These are phyloP conservation scores for Clitopilus hobsonii DNA, from an alignment of 768 basidiomycete species.

Conservation along the genomic window DNA sequence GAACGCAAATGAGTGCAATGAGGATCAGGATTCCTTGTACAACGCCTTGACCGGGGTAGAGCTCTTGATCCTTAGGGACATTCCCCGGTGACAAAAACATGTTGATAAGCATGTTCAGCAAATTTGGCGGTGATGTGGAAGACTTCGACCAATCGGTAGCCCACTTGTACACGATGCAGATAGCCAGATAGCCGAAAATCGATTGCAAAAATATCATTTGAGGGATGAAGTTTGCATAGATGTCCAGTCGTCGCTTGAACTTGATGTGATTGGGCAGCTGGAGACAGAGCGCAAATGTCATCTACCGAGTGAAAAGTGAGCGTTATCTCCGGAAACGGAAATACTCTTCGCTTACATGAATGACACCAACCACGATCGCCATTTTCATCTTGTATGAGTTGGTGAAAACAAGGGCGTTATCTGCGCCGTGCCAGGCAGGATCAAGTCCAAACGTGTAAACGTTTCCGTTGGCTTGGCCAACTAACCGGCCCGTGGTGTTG, in stretches of 20 bases:
- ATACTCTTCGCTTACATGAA: slow-evolving; percentile 62
- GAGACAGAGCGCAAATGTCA: slow-evolving; percentile 97
- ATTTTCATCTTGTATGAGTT: slow-evolving; percentile 99
- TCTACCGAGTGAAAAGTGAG: slow-evolving; percentile 43
- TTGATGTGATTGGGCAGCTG: slow-evolving; percentile 94
- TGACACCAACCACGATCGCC: slow-evolving; percentile 93
- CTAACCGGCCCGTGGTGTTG: slow-evolving; percentile 35
- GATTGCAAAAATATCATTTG: slow-evolving; percentile 97
- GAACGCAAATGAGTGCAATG: slow-evolving; percentile 83
- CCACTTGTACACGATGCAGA: slow-evolving; percentile 99
- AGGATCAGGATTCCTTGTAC: slow-evolving; percentile 78
- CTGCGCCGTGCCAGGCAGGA: slow-evolving; percentile 91
- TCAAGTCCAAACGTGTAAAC: slow-evolving; percentile 95
- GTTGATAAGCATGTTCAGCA: slow-evolving; percentile 92
- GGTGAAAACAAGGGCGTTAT: slow-evolving; percentile 88
- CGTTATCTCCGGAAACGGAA: slow-evolving; percentile 5
- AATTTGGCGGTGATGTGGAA: slow-evolving; percentile 70
- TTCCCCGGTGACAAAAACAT: slow-evolving; percentile 94
- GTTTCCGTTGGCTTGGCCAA: slow-evolving; percentile 54
- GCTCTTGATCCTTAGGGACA: slow-evolving; percentile 59
- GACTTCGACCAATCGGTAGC: slow-evolving; percentile 82
- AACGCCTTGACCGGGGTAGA: slow-evolving; percentile 85
- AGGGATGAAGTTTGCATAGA: slow-evolving; percentile 94
- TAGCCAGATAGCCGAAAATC: slow-evolving; percentile 93
- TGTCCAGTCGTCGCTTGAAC: slow-evolving; percentile 83